Conservation (phyloP, 495 filamentous ascomycete species). For the Poronia punctata region DNA sequence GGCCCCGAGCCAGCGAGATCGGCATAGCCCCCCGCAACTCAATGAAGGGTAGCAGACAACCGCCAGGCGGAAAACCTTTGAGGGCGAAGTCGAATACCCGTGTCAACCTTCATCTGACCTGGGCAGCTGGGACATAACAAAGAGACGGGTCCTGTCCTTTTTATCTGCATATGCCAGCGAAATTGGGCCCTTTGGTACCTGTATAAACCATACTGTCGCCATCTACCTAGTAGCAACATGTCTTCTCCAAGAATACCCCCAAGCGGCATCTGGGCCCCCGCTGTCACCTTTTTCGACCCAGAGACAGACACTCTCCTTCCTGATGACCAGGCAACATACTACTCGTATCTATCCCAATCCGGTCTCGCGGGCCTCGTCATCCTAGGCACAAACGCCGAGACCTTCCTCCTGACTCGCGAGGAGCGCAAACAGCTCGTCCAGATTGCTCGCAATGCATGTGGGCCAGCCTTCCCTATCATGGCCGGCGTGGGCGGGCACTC, state of each 20-base stretch:
- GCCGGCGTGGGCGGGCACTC: slow-evolving; percentile 59
- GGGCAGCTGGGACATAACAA: background rate
- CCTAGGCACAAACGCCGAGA: slow-evolving; percentile 60
- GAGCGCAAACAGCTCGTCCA: slow-evolving; percentile 48
- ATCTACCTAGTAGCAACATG: slow-evolving; percentile 5
- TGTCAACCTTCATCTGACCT: too few species aligned
- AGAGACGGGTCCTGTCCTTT: background rate
- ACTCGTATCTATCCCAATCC: slow-evolving; percentile 45
- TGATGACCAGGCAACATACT: slow-evolving; percentile 45
- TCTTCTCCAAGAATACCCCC: slow-evolving; percentile 28
- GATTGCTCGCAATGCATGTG: slow-evolving; percentile 46
- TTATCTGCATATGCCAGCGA: background rate
- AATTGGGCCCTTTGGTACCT: background rate
- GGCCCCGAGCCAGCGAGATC: slow-evolving; percentile 8
- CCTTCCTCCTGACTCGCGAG: slow-evolving; percentile 55
- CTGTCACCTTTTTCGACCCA: slow-evolving; percentile 49
- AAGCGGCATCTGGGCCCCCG: slow-evolving; percentile 38
- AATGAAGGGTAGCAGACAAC: too few species aligned
- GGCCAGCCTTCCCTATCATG: slow-evolving; percentile 50
- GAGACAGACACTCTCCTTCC: slow-evolving; percentile 46
- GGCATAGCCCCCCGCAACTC: slow-evolving; percentile 2
- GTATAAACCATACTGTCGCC: background rate
- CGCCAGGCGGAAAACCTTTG: too few species aligned
- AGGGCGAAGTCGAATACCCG: too few species aligned
- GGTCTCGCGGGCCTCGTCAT: slow-evolving; percentile 54